Evolutionary conservation across 78 protist genomes (phyloP).

Genomic region (Dictyostelium capitatum): DNA sequence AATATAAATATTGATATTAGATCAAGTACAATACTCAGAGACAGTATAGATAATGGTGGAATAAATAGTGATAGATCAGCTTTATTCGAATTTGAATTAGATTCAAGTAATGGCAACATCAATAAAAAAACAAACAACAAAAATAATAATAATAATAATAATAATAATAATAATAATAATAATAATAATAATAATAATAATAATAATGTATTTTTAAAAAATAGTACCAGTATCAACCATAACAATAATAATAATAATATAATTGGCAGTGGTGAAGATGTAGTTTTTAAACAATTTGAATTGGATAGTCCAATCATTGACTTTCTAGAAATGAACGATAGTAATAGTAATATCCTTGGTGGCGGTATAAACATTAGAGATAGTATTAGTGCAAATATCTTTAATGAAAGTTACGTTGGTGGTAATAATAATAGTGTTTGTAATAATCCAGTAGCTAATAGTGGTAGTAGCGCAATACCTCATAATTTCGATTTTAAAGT

Average conservation of each 20-base stretch:
- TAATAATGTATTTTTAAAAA: conserved; percentile 14
- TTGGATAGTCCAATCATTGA: too few relatives aligned
- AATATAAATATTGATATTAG: too few relatives aligned
- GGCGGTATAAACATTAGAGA: neutral
- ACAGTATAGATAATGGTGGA: neutral
- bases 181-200: neutral
- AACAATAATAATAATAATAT: neutral
- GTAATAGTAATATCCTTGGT: neutral
- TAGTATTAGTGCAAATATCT: neutral
- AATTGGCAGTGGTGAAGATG: neutral
- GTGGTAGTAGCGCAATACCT: neutral
- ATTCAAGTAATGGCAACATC: neutral
- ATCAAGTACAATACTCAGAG: too few relatives aligned
- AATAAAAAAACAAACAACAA: too few relatives aligned
- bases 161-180: neutral
- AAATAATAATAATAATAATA: neutral
- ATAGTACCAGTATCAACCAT: neutral
- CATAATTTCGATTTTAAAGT: conserved; percentile 4
- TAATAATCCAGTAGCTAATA: neutral
- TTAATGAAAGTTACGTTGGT: too few relatives aligned
- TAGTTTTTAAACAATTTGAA: neutral
- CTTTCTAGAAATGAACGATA: neutral
- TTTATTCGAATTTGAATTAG: conserved; percentile 9
- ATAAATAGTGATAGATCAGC: neutral
- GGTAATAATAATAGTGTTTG: too few relatives aligned